Evolutionary conservation across 2,329 filamentous ascomycete species (phyloP).

Genomic region (Zasmidium cellare): DNA sequence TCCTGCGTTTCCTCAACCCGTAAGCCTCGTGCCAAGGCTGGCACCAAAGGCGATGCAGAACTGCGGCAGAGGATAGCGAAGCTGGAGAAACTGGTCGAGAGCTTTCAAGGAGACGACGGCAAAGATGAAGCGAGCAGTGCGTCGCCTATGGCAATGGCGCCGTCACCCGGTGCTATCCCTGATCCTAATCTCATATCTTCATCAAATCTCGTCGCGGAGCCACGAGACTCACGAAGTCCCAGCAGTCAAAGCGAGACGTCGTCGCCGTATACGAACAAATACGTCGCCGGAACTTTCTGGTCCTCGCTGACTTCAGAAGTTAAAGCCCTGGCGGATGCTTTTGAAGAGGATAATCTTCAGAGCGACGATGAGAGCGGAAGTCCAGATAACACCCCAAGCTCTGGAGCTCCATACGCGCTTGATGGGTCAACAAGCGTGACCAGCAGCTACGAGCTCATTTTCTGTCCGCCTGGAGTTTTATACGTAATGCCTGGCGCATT

Average conservation of each 20-base stretch:
- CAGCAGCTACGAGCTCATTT: slow-evolving; percentile 30
- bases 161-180: background rate
- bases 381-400: slow-evolving; percentile 19
- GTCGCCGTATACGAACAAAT: slow-evolving; percentile 26
- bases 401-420: slow-evolving; percentile 7
- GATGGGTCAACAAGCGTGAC: slow-evolving; percentile 8
- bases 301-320: slow-evolving; percentile 33
- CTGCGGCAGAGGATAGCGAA: slow-evolving; percentile 24
- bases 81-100: slow-evolving; percentile 24
- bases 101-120: slow-evolving; percentile 21
- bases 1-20: slow-evolving; percentile 18
- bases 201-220: background rate
- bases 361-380: slow-evolving; percentile 20
- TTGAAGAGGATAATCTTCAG: slow-evolving; percentile 28
- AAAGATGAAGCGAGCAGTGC: background rate
- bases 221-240: background rate
- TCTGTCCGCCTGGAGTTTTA: slow-evolving; percentile 31
- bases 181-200: background rate
- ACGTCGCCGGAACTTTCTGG: slow-evolving; percentile 35
- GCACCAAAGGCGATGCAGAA: slow-evolving; percentile 22
- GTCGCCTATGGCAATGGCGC: background rate
- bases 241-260: slow-evolving; percentile 11
- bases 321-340: slow-evolving; percentile 32
- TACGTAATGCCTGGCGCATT: slow-evolving; percentile 35
- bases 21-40: slow-evolving; percentile 23